These are phyloP conservation scores for Agaricus subrufescens DNA, from an alignment of 768 basidiomycete genomes.

Conservation along the genomic window DNA sequence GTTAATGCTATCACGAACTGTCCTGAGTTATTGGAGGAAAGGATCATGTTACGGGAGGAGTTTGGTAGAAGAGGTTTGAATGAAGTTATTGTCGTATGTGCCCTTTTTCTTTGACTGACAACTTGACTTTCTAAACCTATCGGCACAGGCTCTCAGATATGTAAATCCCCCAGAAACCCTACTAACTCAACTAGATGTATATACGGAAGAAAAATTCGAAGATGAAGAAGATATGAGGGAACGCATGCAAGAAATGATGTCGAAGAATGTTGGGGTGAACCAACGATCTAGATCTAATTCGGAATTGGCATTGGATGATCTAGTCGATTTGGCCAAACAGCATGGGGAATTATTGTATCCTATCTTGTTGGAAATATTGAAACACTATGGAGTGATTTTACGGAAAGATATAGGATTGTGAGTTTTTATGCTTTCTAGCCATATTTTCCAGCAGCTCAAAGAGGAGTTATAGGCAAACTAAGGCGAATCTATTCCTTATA, in stretches of 20 bases:
- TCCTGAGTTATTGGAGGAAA: conserved; percentile 72
- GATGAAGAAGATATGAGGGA: conserved; percentile 85
- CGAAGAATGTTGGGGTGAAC: conserved; percentile 16
- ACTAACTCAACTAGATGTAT: conserved; percentile 77
- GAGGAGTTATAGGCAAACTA: conserved; percentile 46
- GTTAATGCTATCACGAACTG: conserved; percentile 77
- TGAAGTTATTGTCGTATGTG: conserved; percentile 76
- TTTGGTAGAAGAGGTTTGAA: conserved; percentile 77
- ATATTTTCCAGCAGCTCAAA: background rate
- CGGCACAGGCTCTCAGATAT: conserved; percentile 65
- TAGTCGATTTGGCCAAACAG: conserved; percentile 55
- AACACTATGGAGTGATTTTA: conserved; percentile 49
- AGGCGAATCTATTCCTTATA: conserved; percentile 53
- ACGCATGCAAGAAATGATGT: conserved; percentile 36
- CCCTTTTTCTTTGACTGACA: background rate
- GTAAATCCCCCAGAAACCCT: conserved; percentile 66
- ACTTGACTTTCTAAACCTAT: background rate
- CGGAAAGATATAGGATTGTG: conserved; percentile 59
- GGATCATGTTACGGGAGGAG: conserved; percentile 79
- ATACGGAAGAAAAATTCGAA: conserved; percentile 85
- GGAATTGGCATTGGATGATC: conserved; percentile 51
- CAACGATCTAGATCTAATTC: conserved; percentile 42
- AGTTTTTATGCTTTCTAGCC: conserved; percentile 21
- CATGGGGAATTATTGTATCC: conserved; percentile 56
- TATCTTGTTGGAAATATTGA: conserved; percentile 55